phyloP scores from a whole-genome alignment of 1,139 yeast species.

The Yamadazyma kanchanaburiensis region DNA sequence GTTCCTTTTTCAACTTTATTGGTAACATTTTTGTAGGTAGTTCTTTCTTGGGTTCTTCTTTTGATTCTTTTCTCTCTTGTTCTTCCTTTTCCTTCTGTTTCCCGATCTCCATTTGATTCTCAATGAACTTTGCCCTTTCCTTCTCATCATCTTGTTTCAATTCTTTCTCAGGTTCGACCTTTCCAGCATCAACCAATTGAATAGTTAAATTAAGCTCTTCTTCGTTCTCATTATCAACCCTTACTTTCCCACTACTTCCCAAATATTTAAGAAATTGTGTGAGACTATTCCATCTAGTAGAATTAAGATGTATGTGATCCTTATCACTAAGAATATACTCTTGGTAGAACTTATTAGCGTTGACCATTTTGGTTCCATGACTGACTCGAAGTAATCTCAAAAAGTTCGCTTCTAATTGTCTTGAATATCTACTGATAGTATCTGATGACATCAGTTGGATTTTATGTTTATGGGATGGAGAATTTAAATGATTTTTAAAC shows the following conservation, averaged over 20 bases:
- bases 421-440: slow-evolving; percentile 46
- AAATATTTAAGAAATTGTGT: slow-evolving; percentile 68
- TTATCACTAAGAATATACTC: slow-evolving; percentile 74
- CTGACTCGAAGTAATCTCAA: slow-evolving; percentile 55
- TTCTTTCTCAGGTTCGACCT: slow-evolving; percentile 48
- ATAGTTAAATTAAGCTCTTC: slow-evolving; percentile 39
- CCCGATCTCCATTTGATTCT: slow-evolving; percentile 53
- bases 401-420: slow-evolving; percentile 61
- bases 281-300: slow-evolving; percentile 76
- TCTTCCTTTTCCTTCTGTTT: slow-evolving; percentile 5
- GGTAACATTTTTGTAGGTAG: slow-evolving; percentile 7
- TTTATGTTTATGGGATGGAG: slow-evolving; percentile 70
- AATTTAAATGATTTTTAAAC: slow-evolving; percentile 77
- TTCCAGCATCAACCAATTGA: slow-evolving; percentile 24
- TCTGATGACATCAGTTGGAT: slow-evolving; percentile 20
- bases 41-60: too few species aligned
- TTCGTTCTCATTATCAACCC: slow-evolving; percentile 39
- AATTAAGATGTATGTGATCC: slow-evolving; percentile 85
- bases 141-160: slow-evolving; percentile 27
- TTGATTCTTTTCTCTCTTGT: too few species aligned
- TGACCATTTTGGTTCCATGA: slow-evolving; percentile 80
- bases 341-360: slow-evolving; percentile 85
- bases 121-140: slow-evolving; percentile 32
- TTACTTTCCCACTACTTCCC: slow-evolving; percentile 56
- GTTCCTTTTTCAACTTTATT: slow-evolving; percentile 4